Conservation (phyloP, 257 asterid species). For the Capsicum chinense region DNA sequence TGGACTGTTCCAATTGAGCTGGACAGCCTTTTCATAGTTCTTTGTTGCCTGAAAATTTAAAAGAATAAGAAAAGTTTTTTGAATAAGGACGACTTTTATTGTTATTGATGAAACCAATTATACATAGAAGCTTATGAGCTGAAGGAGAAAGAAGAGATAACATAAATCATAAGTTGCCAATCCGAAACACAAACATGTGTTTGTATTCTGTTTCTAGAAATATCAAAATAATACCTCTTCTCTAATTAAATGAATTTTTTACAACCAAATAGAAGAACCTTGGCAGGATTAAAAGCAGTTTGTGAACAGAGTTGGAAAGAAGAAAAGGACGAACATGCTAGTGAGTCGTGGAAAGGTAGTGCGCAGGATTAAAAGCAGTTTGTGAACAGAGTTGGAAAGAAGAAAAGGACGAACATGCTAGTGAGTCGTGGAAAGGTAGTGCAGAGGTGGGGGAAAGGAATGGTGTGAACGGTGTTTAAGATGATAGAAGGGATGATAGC, state of each 20-base stretch:
- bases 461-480: neutral
- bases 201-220: neutral
- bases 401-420: neutral
- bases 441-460: slow-evolving; percentile 20
- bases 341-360: slow-evolving; percentile 22
- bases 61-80: slow-evolving; percentile 34
- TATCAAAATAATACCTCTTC: slow-evolving; percentile 6
- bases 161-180: slow-evolving; percentile 26
- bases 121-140: neutral
- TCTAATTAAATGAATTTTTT: neutral
- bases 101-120: neutral
- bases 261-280: neutral
- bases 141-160: slow-evolving; percentile 18
- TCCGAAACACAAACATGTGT: neutral
- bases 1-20: slow-evolving; percentile 99
- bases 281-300: slow-evolving; percentile 16
- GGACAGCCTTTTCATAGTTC: slow-evolving; percentile 93
- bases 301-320: neutral
- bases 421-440: slow-evolving; percentile 22
- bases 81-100: neutral
- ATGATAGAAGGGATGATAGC: slow-evolving; percentile 4
- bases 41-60: slow-evolving; percentile 76
- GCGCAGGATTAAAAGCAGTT: slow-evolving; percentile 19
- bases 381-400: neutral
- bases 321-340: neutral